Conservation (phyloP, 2,329 filamentous ascomycete species). For the Phialophora chinensis region DNA sequence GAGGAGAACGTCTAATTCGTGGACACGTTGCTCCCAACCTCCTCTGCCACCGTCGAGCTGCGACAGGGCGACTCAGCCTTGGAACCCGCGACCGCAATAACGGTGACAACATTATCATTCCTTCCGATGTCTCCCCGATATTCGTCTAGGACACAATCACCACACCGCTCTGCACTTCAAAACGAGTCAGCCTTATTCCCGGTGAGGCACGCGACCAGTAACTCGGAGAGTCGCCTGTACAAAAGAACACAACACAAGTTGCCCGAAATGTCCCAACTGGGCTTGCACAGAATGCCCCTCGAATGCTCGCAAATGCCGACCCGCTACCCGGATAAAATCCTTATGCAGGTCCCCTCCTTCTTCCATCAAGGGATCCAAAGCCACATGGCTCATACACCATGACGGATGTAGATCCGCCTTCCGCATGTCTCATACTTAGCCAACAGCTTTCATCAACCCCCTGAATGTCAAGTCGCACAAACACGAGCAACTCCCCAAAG, state of each 20-base stretch:
- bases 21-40: not conserved
- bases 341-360: slow-evolving; percentile 12
- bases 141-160: not conserved
- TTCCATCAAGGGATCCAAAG: not conserved
- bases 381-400: slow-evolving; percentile 19
- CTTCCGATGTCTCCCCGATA: not conserved
- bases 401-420: slow-evolving; percentile 4
- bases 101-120: not conserved
- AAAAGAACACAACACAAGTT: not conserved
- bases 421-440: slow-evolving; percentile 2
- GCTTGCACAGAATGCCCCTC: not conserved
- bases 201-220: not conserved
- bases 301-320: not conserved
- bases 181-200: not conserved
- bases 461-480: not conserved
- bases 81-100: not conserved
- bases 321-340: slow-evolving; percentile 1
- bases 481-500: not conserved
- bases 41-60: not conserved
- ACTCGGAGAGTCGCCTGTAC: not conserved
- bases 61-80: not conserved
- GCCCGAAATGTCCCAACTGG: not conserved
- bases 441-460: not conserved
- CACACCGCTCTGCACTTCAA: not conserved
- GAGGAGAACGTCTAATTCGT: not conserved